phyloP scores from a whole-genome alignment of 306 rosid genomes.

The Lathyrus sativus region DNA sequence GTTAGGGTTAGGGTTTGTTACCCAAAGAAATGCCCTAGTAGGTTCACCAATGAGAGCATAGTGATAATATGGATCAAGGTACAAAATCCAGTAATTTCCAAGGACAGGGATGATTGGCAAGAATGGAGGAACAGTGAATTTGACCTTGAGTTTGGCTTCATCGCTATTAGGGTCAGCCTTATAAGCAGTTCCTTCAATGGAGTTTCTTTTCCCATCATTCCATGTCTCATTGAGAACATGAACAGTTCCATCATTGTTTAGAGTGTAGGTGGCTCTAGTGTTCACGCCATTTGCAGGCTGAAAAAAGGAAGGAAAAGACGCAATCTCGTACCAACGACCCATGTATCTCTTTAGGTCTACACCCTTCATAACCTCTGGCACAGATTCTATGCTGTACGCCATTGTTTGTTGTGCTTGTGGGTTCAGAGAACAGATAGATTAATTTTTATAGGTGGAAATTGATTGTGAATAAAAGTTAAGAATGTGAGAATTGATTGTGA shows the following conservation, averaged over 20 bases:
- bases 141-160: conserved; percentile 9
- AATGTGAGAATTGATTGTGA: no score
- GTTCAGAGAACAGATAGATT: no score
- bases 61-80: conserved; percentile 64
- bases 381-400: no score
- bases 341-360: conserved; percentile 68
- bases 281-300: conserved; percentile 67
- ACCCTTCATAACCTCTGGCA: conserved; percentile 51
- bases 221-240: conserved; percentile 89
- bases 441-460: no score
- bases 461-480: no score
- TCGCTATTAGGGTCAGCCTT: conserved; percentile 57
- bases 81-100: conserved; percentile 8
- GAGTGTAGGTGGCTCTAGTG: conserved; percentile 85
- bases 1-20: conserved; percentile 24
- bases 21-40: conserved; percentile 73
- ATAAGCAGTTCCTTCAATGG: conserved; percentile 68
- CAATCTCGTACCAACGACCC: conserved; percentile 97
- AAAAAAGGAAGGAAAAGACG: conserved; percentile 66
- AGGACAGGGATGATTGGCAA: background rate
- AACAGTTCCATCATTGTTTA: conserved; percentile 63
- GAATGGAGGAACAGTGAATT: background rate
- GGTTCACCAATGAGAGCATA: conserved; percentile 79
- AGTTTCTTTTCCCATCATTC: conserved; percentile 58
- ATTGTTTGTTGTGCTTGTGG: no score